phyloP scores from a whole-genome alignment of 2,329 filamentous ascomycete genomes.

The Hymenoscyphus repandus region DNA sequence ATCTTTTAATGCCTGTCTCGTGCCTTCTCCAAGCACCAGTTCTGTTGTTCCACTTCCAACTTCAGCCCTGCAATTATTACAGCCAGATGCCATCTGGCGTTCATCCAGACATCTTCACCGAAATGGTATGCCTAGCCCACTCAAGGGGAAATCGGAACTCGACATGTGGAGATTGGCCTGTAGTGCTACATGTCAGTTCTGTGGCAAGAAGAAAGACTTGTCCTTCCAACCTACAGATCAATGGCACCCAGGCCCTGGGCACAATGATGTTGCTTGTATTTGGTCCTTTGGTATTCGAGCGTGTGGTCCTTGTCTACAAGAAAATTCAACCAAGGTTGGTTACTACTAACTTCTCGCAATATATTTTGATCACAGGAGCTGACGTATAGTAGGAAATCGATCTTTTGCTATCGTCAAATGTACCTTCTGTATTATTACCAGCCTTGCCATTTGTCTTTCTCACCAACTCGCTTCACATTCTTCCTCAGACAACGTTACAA shows the following conservation, averaged over 20 bases:
- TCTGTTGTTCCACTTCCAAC: slow-evolving; percentile 33
- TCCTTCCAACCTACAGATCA: slow-evolving; percentile 33
- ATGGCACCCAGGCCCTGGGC: slow-evolving; percentile 58
- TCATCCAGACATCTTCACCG: slow-evolving; percentile 60
- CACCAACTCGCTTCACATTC: slow-evolving; percentile 54
- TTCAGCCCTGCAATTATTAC: slow-evolving; percentile 34
- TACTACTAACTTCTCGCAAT: slow-evolving; percentile 5
- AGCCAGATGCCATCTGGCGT: slow-evolving; percentile 66
- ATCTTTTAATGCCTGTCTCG: slow-evolving; percentile 57
- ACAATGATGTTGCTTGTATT: slow-evolving; percentile 54
- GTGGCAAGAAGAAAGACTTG: slow-evolving; percentile 40
- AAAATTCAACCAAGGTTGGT: slow-evolving; percentile 60
- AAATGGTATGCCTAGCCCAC: slow-evolving; percentile 63
- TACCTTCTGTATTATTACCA: slow-evolving; percentile 56
- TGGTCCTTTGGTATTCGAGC: slow-evolving; percentile 67
- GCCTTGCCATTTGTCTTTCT: slow-evolving; percentile 67
- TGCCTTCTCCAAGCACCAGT: slow-evolving; percentile 37
- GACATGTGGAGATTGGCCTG: slow-evolving; percentile 72
- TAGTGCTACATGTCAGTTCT: slow-evolving; percentile 62
- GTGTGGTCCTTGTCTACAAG: slow-evolving; percentile 61
- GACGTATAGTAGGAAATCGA: slow-evolving; percentile 59
- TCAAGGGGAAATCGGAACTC: slow-evolving; percentile 60
- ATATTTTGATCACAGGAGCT: slow-evolving; percentile 13
- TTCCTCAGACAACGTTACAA: slow-evolving; percentile 52
- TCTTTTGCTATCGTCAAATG: slow-evolving; percentile 55